phyloP scores from a whole-genome alignment of 73 alveolate species.

The Tetrahymena borealis region DNA sequence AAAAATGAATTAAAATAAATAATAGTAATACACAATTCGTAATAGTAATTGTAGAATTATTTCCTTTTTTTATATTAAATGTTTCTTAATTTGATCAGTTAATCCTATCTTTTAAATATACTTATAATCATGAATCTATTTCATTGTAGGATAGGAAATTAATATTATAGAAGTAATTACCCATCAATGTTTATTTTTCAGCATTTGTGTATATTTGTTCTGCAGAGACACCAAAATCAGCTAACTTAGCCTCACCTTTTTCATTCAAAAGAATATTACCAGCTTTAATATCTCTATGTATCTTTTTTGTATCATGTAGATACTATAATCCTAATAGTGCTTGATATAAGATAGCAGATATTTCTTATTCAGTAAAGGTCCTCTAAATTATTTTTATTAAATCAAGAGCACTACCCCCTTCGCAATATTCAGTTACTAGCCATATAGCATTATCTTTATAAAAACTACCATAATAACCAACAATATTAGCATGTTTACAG shows the following conservation, averaged over 20 bases:
- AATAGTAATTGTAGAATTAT: too few relatives aligned
- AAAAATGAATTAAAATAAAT: too few relatives aligned
- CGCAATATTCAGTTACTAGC: conserved; percentile 94
- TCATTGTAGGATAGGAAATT: too few relatives aligned
- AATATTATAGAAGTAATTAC: background rate
- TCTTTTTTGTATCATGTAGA: conserved; percentile 86
- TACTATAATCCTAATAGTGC: conserved; percentile 91
- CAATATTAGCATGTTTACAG: conserved; percentile 86
- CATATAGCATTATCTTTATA: conserved; percentile 87
- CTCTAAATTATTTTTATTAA: conserved; percentile 84
- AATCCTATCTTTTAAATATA: too few relatives aligned
- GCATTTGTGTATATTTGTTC: conserved; percentile 74
- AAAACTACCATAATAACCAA: conserved; percentile 83
- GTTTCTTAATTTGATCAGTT: too few relatives aligned
- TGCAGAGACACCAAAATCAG: conserved; percentile 98
- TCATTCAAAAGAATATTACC: conserved; percentile 94
- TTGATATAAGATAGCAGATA: conserved; percentile 82
- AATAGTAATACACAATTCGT: too few relatives aligned
- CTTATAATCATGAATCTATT: too few relatives aligned
- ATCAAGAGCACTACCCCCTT: conserved; percentile 92
- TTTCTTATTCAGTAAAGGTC: conserved; percentile 82
- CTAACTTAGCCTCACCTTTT: conserved; percentile 88
- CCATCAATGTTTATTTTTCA: conserved; percentile 60
- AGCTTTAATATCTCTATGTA: conserved; percentile 98
- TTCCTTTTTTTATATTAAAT: too few relatives aligned